These are phyloP conservation scores for Mallotus japonicus DNA, from an alignment of 441 rosid genomes.

Conservation along the genomic window DNA sequence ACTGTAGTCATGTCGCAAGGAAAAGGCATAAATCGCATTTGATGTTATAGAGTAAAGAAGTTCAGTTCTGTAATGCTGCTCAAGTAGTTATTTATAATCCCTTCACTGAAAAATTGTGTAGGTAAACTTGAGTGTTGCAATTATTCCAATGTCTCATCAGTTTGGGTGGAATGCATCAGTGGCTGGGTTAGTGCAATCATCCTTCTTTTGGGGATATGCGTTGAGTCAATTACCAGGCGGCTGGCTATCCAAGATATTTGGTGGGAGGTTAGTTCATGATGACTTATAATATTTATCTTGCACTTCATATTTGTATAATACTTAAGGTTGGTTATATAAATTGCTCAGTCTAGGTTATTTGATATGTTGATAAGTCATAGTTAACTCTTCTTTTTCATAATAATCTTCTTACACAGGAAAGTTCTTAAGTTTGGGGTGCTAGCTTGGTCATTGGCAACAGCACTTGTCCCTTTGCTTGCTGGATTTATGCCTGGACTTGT, in stretches of 20 bases:
- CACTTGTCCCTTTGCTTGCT: slow-evolving; percentile 75
- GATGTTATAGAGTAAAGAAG: too few species aligned
- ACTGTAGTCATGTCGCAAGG: too few species aligned
- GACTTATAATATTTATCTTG: slow-evolving; percentile 14
- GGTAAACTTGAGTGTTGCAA: slow-evolving; percentile 93
- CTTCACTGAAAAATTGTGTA: slow-evolving; percentile 28
- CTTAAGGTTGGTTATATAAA: not conserved
- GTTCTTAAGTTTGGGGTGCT: slow-evolving; percentile 81
- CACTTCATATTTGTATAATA: not conserved
- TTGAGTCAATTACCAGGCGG: slow-evolving; percentile 94
- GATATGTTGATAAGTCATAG: not conserved
- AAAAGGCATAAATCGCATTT: too few species aligned
- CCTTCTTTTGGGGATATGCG: slow-evolving; percentile 96
- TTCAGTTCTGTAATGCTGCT: too few species aligned
- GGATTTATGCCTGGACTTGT: slow-evolving; percentile 90
- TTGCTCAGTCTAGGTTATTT: not conserved
- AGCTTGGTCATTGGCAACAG: slow-evolving; percentile 84
- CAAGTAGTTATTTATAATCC: too few species aligned
- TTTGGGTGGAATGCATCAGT: slow-evolving; percentile 86
- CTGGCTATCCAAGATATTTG: slow-evolving; percentile 87
- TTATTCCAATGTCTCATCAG: slow-evolving; percentile 92
- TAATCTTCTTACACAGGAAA: slow-evolving; percentile 47
- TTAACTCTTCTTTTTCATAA: not conserved
- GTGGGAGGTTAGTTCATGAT: slow-evolving; percentile 69
- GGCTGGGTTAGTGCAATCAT: slow-evolving; percentile 90